These are phyloP conservation scores for Crithidia bombi DNA, from an alignment of 208 protist species.

Conservation along the genomic window DNA sequence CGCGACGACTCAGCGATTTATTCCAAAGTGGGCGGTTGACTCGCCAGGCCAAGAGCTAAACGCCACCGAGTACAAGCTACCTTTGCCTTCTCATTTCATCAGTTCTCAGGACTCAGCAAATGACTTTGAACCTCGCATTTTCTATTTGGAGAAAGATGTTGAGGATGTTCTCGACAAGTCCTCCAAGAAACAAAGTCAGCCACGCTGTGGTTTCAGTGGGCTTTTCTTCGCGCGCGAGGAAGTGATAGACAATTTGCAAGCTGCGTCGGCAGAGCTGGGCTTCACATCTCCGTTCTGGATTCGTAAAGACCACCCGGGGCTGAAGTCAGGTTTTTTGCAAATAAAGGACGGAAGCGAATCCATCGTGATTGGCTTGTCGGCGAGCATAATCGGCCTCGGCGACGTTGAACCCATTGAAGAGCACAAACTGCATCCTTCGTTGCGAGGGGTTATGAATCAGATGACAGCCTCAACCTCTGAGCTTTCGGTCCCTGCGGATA, in stretches of 20 bases:
- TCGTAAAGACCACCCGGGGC: conserved; percentile 55
- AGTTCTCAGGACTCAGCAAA: conserved; percentile 45
- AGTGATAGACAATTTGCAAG: conserved; percentile 89
- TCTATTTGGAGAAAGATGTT: conserved; percentile 62
- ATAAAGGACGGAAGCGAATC: conserved; percentile 80
- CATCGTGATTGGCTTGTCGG: conserved; percentile 81
- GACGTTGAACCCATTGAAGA: conserved; percentile 55
- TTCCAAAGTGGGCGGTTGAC: conserved; percentile 50
- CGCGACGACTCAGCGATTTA: conserved; percentile 60
- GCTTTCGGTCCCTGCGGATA: conserved; percentile 26
- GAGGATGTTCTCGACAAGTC: neutral
- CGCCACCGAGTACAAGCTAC: conserved; percentile 49
- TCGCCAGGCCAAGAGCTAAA: conserved; percentile 24
- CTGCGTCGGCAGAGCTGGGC: conserved; percentile 65
- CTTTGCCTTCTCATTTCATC: conserved; percentile 80
- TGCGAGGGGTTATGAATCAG: conserved; percentile 30
- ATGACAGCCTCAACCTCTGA: neutral
- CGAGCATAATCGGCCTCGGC: conserved; percentile 60
- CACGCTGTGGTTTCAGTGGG: conserved; percentile 78
- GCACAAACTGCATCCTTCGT: conserved; percentile 57
- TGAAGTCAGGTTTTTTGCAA: conserved; percentile 68
- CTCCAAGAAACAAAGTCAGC: conserved; percentile 8
- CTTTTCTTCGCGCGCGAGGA: conserved; percentile 88
- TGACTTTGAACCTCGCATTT: conserved; percentile 62
- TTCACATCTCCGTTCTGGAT: conserved; percentile 91